Evolutionary conservation across 2,329 filamentous ascomycete genomes (phyloP).

Genomic region (Penicillium sclerotigenum): DNA sequence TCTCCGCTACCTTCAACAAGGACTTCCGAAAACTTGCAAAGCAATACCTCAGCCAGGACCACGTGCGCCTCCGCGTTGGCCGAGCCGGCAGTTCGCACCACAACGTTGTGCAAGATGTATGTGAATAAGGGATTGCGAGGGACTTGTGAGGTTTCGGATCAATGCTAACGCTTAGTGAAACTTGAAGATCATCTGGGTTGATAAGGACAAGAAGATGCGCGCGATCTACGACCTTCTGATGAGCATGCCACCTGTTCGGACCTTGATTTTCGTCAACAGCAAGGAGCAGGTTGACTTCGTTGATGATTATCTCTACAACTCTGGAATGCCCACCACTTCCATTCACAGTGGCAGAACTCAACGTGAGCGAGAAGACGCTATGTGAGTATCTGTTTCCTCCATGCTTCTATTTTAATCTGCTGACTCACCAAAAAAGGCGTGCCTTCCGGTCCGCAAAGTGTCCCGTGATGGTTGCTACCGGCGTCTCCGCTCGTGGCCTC

Average conservation of each 20-base stretch:
- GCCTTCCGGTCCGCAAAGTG: conserved; percentile 71
- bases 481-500: conserved; percentile 81
- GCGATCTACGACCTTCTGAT: conserved; percentile 70
- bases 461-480: conserved; percentile 82
- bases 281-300: conserved; percentile 75
- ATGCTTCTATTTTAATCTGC: neutral
- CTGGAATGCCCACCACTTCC: conserved; percentile 74
- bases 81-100: conserved; percentile 76
- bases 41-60: conserved; percentile 68
- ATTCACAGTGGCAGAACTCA: conserved; percentile 88
- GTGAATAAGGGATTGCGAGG: conserved; percentile 1
- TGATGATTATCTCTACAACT: conserved; percentile 84
- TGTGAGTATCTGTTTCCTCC: conserved; percentile 51
- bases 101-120: conserved; percentile 73
- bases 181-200: conserved; percentile 60
- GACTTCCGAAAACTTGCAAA: conserved; percentile 71
- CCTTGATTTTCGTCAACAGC: conserved; percentile 85
- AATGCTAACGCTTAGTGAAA: neutral
- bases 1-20: conserved; percentile 92
- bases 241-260: conserved; percentile 68
- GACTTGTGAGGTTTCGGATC: neutral
- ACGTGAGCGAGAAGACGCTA: conserved; percentile 83
- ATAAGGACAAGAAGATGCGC: conserved; percentile 64
- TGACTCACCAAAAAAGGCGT: conserved; percentile 47
- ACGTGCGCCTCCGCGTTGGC: conserved; percentile 80